Conservation (phyloP, 768 basidiomycete genomes). For the Mycena capillaripes region DNA sequence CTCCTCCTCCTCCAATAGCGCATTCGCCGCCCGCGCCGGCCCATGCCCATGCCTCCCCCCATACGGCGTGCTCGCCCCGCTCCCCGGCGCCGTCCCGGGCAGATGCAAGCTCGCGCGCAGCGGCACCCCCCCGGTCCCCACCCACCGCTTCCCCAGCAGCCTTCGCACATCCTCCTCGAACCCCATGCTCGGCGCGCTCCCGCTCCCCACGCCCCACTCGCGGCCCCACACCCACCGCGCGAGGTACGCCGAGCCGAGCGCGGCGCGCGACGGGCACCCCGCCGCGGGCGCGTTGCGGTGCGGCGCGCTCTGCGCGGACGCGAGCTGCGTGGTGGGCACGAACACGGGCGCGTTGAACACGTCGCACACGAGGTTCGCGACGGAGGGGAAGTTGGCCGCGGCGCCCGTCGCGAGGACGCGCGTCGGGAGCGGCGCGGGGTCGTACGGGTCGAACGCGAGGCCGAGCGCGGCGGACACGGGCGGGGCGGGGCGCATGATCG, state of each 20-base stretch:
- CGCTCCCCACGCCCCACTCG: constrained; percentile 57
- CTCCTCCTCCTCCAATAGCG: constrained; percentile 81
- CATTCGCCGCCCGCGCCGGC: constrained; percentile 66
- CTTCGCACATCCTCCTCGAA: constrained; percentile 88
- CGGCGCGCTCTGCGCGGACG: constrained; percentile 78
- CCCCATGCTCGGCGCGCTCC: constrained; percentile 48
- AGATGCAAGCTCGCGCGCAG: constrained; percentile 73
- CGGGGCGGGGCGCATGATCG: constrained; percentile 46
- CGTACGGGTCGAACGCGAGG: constrained; percentile 85
- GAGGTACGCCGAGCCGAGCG: constrained; percentile 82
- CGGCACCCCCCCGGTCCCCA: constrained; percentile 69
- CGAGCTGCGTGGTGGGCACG: constrained; percentile 81
- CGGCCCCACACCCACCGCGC: constrained; percentile 91
- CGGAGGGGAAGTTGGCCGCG: constrained; percentile 86
- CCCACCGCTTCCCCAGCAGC: constrained; percentile 82
- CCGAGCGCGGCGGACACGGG: constrained; percentile 63
- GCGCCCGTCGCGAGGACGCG: constrained; percentile 83
- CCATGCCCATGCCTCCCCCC: constrained; percentile 41
- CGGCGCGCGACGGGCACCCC: constrained; percentile 78
- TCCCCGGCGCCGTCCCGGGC: constrained; percentile 45
- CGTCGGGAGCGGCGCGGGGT: constrained; percentile 72
- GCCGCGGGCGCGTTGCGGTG: constrained; percentile 82
- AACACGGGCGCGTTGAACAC: constrained; percentile 87
- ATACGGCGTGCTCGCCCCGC: constrained; percentile 80
- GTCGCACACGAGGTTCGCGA: constrained; percentile 85